Conservation (phyloP, 331 rosid species). For the Rhamnella rubrinervis region DNA sequence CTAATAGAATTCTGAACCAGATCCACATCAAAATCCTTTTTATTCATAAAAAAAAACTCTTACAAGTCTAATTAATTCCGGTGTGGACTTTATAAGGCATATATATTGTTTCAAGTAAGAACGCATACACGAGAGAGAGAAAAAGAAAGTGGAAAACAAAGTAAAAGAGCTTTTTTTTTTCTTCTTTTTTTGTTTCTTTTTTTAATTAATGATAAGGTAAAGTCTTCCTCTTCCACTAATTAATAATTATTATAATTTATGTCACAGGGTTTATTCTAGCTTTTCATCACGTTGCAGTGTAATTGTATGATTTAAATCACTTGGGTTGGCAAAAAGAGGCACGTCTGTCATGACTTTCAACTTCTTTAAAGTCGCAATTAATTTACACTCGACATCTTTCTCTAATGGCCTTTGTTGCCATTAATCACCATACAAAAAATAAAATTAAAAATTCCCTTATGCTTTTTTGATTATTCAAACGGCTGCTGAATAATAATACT, state of each 20-base stretch:
- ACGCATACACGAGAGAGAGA: neutral
- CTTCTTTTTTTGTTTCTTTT: neutral
- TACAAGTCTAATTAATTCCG: neutral
- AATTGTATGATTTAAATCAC: conserved; percentile 7
- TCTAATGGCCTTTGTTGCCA: no score
- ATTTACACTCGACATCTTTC: neutral
- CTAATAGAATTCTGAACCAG: no score
- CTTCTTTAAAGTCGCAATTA: conserved; percentile 17
- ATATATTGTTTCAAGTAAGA: neutral
- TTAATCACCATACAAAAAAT: no score
- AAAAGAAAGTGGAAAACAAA: neutral
- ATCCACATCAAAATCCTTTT: no score
- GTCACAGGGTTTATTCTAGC: conserved; percentile 3
- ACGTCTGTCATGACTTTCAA: conserved; percentile 13
- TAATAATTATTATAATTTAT: conserved; percentile 6
- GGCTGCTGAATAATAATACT: no score
- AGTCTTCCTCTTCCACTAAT: conserved; percentile 43
- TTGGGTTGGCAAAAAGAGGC: conserved; percentile 15
- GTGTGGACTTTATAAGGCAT: neutral
- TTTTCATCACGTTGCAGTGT: conserved; percentile 32
- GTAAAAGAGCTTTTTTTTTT: no score
- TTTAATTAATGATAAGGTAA: conserved; percentile 45
- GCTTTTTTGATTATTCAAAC: no score
- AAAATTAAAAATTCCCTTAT: no score
- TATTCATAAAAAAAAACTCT: no score